Evolutionary conservation across 306 rosid genomes (phyloP).

Genomic region (Rubus parviflorus): DNA sequence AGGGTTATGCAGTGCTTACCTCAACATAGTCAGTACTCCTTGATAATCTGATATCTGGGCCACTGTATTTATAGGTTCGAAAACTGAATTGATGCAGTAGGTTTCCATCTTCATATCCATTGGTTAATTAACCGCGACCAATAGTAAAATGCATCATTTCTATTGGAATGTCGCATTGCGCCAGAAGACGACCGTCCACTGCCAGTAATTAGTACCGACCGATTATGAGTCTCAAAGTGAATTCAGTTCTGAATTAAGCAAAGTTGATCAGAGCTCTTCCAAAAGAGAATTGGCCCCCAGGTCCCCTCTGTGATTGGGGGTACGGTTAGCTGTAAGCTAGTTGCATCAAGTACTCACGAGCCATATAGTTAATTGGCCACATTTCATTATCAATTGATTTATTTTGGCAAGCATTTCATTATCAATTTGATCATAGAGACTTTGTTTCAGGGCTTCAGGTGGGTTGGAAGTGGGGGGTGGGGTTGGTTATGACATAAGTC

Average conservation of each 20-base stretch:
- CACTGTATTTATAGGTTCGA: not conserved
- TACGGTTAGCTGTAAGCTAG: not conserved
- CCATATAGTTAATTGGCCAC: not conserved
- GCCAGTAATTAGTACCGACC: not conserved
- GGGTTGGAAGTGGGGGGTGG: constrained; percentile 9
- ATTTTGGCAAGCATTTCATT: too few relatives aligned
- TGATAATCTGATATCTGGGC: not conserved
- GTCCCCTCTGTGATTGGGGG: not conserved
- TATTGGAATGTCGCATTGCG: not conserved
- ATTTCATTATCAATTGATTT: too few relatives aligned
- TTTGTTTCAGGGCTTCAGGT: constrained; percentile 9
- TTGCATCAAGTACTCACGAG: not conserved
- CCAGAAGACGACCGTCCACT: not conserved
- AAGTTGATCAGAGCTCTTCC: not conserved
- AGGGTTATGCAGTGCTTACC: not conserved
- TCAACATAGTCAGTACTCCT: too few relatives aligned
- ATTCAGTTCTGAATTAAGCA: not conserved
- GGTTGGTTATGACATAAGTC: constrained; percentile 5
- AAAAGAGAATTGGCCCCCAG: constrained; percentile 7
- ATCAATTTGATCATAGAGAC: not conserved
- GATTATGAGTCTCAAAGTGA: not conserved
- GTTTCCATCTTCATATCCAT: not conserved
- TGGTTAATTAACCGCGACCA: not conserved
- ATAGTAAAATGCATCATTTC: not conserved
- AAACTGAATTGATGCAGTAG: not conserved